A percentile compares a stretch with the other conserved stretches of the same genome.
phyloP scores from a whole-genome alignment of 768 basidiomycete genomes.

The Leccinum aurantiacum region DNA sequence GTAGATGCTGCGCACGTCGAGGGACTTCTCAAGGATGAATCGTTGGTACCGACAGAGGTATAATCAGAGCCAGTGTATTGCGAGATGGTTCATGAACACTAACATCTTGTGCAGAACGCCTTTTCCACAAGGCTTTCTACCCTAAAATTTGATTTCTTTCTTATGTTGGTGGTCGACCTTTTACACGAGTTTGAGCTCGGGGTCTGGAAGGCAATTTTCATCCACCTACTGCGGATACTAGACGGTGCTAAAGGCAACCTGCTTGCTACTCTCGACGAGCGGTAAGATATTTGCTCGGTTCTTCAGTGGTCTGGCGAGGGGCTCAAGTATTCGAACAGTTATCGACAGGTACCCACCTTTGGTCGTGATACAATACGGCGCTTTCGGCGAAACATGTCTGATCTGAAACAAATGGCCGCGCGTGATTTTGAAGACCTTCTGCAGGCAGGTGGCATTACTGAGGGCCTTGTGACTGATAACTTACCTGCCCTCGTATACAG shows the following conservation, averaged over 20 bases:
- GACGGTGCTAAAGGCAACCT: too few relatives aligned
- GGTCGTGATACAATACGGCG: neutral
- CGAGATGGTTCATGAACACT: neutral
- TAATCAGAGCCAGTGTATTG: neutral
- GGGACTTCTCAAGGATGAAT: neutral
- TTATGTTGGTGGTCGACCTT: neutral
- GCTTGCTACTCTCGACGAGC: too few relatives aligned
- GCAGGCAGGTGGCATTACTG: neutral
- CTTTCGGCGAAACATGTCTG: neutral
- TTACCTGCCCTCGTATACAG: neutral
- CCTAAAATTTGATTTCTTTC: neutral
- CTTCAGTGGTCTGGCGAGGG: too few relatives aligned
- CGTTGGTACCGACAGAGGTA: neutral
- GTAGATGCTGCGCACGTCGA: too few relatives aligned
- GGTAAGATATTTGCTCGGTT: too few relatives aligned
- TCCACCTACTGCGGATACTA: neutral
- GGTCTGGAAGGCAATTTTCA: too few relatives aligned
- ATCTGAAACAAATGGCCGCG: neutral
- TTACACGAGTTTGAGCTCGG: too few relatives aligned
- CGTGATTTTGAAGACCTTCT: neutral
- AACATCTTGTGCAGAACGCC: neutral
- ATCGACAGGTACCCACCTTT: neutral
- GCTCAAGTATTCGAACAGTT: neutral
- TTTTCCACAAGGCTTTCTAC: neutral
- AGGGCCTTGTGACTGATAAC: neutral